These are phyloP conservation scores for Davidsoniella australis DNA, from an alignment of 2,329 filamentous ascomycete genomes.

Conservation along the genomic window DNA sequence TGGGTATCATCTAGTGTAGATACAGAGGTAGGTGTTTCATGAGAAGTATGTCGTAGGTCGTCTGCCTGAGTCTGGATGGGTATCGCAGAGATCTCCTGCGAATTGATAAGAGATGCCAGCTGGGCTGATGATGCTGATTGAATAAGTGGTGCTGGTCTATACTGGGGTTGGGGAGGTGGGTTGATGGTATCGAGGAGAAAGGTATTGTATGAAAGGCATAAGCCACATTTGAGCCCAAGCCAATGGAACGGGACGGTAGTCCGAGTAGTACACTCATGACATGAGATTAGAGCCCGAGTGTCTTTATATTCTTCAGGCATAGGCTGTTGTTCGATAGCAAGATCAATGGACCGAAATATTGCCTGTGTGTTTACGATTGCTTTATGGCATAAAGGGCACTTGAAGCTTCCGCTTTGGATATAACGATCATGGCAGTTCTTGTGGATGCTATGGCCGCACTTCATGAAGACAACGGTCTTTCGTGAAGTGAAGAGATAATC, in stretches of 20 bases:
- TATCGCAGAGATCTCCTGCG: too few relatives aligned
- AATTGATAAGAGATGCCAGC: background rate
- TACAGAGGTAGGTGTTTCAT: background rate
- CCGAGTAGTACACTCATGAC: slow-evolving; percentile 86
- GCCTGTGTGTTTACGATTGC: slow-evolving; percentile 96
- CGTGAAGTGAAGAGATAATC: slow-evolving; percentile 93
- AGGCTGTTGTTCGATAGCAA: slow-evolving; percentile 72
- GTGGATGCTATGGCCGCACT: slow-evolving; percentile 91
- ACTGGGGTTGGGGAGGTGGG: background rate
- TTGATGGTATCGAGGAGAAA: slow-evolving; percentile 19
- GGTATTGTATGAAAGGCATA: slow-evolving; percentile 55
- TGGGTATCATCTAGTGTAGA: background rate
- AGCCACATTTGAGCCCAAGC: slow-evolving; percentile 76
- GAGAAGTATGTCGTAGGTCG: background rate
- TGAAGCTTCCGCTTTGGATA: slow-evolving; percentile 68
- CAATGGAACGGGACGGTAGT: slow-evolving; percentile 83
- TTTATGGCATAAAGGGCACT: slow-evolving; percentile 91
- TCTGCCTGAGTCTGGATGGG: background rate
- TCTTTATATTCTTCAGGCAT: slow-evolving; percentile 76
- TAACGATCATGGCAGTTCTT: slow-evolving; percentile 75
- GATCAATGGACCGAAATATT: slow-evolving; percentile 79
- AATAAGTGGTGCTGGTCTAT: too few relatives aligned
- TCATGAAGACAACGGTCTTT: slow-evolving; percentile 79
- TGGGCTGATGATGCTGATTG: background rate
- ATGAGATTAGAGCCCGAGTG: slow-evolving; percentile 68